These are phyloP conservation scores for Candolleomyces eurysporus DNA, from an alignment of 768 basidiomycete species.

Conservation along the genomic window DNA sequence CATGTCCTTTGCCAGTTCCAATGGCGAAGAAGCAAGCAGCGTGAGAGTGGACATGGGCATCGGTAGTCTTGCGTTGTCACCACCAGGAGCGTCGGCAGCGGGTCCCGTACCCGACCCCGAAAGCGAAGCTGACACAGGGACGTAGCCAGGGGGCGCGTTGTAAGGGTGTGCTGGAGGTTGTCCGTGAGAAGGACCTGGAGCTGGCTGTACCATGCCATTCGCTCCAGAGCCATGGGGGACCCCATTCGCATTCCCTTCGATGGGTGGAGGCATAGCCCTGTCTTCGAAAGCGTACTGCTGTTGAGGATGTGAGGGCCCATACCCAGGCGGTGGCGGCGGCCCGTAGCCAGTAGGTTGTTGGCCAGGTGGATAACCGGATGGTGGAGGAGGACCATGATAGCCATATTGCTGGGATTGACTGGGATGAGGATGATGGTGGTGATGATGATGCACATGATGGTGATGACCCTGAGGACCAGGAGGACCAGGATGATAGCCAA, in stretches of 20 bases:
- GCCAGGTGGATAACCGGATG: neutral
- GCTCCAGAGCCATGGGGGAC: neutral
- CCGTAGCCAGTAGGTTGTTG: neutral
- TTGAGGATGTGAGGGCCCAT: constrained; percentile 9
- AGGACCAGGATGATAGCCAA: constrained; percentile 3
- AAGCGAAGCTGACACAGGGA: neutral
- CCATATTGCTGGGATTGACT: neutral
- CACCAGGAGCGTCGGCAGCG: neutral
- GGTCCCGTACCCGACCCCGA: neutral
- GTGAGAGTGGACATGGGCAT: neutral
- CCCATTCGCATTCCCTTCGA: neutral
- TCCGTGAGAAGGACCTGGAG: neutral
- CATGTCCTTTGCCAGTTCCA: constrained; percentile 7
- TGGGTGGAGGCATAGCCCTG: neutral
- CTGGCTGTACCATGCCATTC: neutral
- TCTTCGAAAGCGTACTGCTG: neutral
- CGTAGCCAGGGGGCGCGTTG: constrained; percentile 4
- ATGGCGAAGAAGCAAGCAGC: constrained; percentile 6
- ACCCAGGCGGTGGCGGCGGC: neutral
- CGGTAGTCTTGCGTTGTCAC: neutral
- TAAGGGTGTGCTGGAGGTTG: constrained; percentile 8
- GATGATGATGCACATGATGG: constrained; percentile 7
- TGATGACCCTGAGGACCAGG: neutral
- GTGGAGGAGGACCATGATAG: neutral
- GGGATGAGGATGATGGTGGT: constrained; percentile 5